Evolutionary conservation across 2,329 filamentous ascomycete species (phyloP).

Genomic region (Cladosporium colombiae): DNA sequence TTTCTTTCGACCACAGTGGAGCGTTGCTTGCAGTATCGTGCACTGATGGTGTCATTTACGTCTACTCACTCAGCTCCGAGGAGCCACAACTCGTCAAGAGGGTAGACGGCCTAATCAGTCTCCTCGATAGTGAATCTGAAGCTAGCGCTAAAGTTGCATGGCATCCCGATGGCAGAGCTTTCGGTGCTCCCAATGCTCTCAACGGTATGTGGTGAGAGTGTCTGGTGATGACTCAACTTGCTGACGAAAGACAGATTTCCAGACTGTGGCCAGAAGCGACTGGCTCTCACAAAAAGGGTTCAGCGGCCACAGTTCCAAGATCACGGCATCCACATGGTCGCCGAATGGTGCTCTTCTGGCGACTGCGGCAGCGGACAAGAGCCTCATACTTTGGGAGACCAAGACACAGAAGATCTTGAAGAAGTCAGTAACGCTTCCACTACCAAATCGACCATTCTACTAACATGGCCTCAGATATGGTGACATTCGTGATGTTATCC

Average conservation of each 20-base stretch:
- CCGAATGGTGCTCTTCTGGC: slow-evolving; percentile 89
- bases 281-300: slow-evolving; percentile 87
- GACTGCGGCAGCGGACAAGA: slow-evolving; percentile 59
- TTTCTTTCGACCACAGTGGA: slow-evolving; percentile 82
- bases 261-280: slow-evolving; percentile 83
- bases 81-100: slow-evolving; percentile 80
- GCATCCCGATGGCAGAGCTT: slow-evolving; percentile 93
- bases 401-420: slow-evolving; percentile 81
- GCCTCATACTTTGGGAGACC: slow-evolving; percentile 82
- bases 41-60: slow-evolving; percentile 83
- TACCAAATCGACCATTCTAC: not conserved
- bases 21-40: slow-evolving; percentile 77
- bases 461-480: slow-evolving; percentile 53
- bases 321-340: slow-evolving; percentile 89
- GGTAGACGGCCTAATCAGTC: slow-evolving; percentile 81
- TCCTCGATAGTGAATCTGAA: slow-evolving; percentile 74
- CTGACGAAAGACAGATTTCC: slow-evolving; percentile 58
- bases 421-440: slow-evolving; percentile 42
- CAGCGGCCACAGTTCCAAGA: slow-evolving; percentile 74
- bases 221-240: not conserved
- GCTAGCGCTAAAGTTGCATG: slow-evolving; percentile 74
- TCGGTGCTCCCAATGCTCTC: slow-evolving; percentile 80
- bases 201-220: slow-evolving; percentile 41
- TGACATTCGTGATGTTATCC: slow-evolving; percentile 70
- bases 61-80: slow-evolving; percentile 79